phyloP scores from a whole-genome alignment of 805 yeast genomes.

The Wickerhamiella brachini region DNA sequence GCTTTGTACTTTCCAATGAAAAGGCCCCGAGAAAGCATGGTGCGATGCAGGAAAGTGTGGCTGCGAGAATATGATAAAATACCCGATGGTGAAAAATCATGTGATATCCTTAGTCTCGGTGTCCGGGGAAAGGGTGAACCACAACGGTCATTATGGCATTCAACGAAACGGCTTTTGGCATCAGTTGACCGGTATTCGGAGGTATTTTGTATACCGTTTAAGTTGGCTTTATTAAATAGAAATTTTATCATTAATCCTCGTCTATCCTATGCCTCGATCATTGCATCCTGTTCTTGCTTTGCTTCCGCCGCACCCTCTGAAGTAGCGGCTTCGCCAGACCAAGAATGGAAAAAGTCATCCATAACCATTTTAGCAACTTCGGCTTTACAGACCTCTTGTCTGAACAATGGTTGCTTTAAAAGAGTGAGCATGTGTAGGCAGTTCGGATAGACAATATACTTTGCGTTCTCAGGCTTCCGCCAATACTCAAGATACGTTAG shows the following conservation, averaged over 20 bases:
- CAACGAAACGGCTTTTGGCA: too few species aligned
- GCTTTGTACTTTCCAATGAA: neutral
- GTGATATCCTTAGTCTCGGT: neutral
- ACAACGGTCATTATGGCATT: too few species aligned
- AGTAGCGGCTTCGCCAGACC: conserved; percentile 11
- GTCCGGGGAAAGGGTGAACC: too few species aligned
- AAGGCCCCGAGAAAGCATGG: neutral
- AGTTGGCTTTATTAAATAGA: too few species aligned
- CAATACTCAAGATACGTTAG: conserved; percentile 76
- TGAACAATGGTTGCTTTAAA: conserved; percentile 28
- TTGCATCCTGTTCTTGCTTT: neutral
- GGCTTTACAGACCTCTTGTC: conserved; percentile 27
- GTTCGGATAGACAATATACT: conserved; percentile 71
- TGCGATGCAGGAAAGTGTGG: neutral
- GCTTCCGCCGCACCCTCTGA: conserved; percentile 23
- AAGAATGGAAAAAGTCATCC: conserved; percentile 25
- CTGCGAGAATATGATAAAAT: neutral
- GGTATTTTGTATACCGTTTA: too few species aligned
- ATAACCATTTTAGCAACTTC: conserved; percentile 30
- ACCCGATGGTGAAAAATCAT: neutral
- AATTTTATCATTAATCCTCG: too few species aligned
- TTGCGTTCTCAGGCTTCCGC: conserved; percentile 58
- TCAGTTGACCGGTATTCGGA: too few species aligned
- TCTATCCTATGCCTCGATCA: neutral
- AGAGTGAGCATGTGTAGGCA: conserved; percentile 69